These are phyloP conservation scores for Kwoniella sp. DNA, from an alignment of 768 basidiomycete species.

Conservation along the genomic window DNA sequence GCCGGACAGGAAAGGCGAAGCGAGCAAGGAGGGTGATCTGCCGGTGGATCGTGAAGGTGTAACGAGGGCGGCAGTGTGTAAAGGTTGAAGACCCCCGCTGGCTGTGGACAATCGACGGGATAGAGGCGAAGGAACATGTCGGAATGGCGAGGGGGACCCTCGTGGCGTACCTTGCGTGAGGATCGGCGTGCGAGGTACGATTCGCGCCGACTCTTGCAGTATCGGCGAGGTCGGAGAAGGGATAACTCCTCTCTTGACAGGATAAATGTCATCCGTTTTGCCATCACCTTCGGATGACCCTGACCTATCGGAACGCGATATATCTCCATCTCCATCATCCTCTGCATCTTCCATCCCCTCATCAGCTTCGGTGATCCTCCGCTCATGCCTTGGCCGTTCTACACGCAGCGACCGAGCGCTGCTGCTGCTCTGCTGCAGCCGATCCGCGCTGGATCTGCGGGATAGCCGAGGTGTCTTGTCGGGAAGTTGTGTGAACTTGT, in stretches of 20 bases:
- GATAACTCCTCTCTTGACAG: background rate
- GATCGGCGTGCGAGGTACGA: slow-evolving; percentile 13
- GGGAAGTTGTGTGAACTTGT: slow-evolving; percentile 47
- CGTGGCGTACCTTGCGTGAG: slow-evolving; percentile 3
- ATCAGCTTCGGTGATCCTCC: slow-evolving; percentile 44
- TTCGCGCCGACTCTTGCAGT: background rate
- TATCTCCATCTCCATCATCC: background rate
- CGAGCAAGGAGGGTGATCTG: background rate
- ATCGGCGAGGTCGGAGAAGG: background rate
- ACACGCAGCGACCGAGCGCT: slow-evolving; percentile 6
- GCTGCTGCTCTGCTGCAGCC: too few species aligned
- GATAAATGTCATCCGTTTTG: background rate
- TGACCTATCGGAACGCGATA: background rate
- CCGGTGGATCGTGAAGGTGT: slow-evolving; percentile 11
- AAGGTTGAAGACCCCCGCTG: slow-evolving; percentile 12
- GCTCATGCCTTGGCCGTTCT: slow-evolving; percentile 29
- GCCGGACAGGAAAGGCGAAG: slow-evolving; percentile 18
- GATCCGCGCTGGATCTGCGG: slow-evolving; percentile 37
- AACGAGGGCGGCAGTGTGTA: slow-evolving; percentile 10
- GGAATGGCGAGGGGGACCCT: slow-evolving; percentile 14
- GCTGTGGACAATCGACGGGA: slow-evolving; percentile 12
- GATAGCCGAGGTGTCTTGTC: slow-evolving; percentile 38
- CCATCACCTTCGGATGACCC: background rate
- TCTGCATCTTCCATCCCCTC: slow-evolving; percentile 12
- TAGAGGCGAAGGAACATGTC: slow-evolving; percentile 14